These are phyloP conservation scores for Boletus reticulatus DNA, from an alignment of 768 basidiomycete species.

Conservation along the genomic window DNA sequence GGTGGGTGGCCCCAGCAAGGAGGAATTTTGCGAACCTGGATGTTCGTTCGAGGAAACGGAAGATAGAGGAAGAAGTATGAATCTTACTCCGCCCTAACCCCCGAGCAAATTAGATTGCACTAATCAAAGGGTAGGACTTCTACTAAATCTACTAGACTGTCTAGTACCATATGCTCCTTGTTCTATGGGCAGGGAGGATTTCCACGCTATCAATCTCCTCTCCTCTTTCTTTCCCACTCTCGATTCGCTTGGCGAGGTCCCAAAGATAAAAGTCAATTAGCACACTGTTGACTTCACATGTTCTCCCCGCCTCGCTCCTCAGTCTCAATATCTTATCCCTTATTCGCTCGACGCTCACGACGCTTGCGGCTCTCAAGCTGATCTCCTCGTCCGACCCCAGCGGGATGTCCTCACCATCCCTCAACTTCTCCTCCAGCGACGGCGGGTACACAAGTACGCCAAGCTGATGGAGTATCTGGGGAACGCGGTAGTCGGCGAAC, in stretches of 20 bases:
- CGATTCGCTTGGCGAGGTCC: slow-evolving; percentile 80
- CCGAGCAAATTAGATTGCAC: slow-evolving; percentile 3
- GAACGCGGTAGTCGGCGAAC: slow-evolving; percentile 94
- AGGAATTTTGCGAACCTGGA: slow-evolving; percentile 23
- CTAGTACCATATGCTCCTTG: slow-evolving; percentile 86
- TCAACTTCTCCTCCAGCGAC: slow-evolving; percentile 51
- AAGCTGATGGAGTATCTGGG: slow-evolving; percentile 86
- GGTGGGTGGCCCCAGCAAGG: slow-evolving; percentile 26
- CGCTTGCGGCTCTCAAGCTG: slow-evolving; percentile 76
- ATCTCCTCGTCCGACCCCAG: slow-evolving; percentile 69
- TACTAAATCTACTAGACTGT: not conserved
- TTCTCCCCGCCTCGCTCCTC: slow-evolving; percentile 27
- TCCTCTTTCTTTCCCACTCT: slow-evolving; percentile 56
- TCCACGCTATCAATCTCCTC: slow-evolving; percentile 55
- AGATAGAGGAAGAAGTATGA: not conserved
- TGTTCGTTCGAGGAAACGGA: slow-evolving; percentile 1
- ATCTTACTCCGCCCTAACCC: not conserved
- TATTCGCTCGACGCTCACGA: slow-evolving; percentile 75
- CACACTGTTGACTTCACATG: slow-evolving; percentile 57
- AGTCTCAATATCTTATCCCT: slow-evolving; percentile 51
- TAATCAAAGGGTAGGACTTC: slow-evolving; percentile 12
- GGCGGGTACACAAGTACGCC: slow-evolving; percentile 71
- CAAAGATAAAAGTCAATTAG: slow-evolving; percentile 90
- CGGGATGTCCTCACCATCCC: slow-evolving; percentile 41
- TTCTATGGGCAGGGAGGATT: slow-evolving; percentile 72